A percentile compares a stretch with the other conserved stretches of the same genome.
Conservation (phyloP, 2,329 filamentous ascomycete species). For the Colletotrichum godetiae region DNA sequence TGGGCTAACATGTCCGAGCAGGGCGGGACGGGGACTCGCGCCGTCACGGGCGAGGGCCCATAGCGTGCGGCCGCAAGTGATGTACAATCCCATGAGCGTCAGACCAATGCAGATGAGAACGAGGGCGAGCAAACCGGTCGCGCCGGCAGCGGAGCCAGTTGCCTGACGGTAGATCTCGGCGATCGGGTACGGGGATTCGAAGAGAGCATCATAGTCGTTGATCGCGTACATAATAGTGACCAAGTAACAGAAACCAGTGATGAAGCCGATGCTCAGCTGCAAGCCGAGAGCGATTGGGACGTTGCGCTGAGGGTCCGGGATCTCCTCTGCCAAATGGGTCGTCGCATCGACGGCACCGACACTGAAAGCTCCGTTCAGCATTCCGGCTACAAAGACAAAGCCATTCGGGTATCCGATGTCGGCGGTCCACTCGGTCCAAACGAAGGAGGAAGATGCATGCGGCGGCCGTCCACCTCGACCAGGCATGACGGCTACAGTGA, state of each 20-base stretch:
- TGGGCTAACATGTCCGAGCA: constrained; percentile 44
- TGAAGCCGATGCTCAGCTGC: constrained; percentile 61
- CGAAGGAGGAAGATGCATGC: constrained; percentile 49
- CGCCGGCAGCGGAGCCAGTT: constrained; percentile 61
- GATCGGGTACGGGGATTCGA: constrained; percentile 68
- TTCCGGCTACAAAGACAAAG: constrained; percentile 54
- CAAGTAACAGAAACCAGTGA: constrained; percentile 64
- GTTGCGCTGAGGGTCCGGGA: constrained; percentile 62
- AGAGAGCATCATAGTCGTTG: constrained; percentile 63
- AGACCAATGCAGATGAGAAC: constrained; percentile 51
- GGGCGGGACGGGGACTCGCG: constrained; percentile 46
- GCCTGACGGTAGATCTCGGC: constrained; percentile 74
- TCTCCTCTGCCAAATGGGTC: constrained; percentile 74
- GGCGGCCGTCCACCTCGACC: constrained; percentile 43
- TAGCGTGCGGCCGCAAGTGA: constrained; percentile 52
- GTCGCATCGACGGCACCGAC: constrained; percentile 75
- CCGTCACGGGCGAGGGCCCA: constrained; percentile 55
- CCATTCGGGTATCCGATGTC: constrained; percentile 53
- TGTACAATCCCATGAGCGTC: constrained; percentile 49
- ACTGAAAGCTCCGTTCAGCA: constrained; percentile 75
- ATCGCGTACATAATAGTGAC: constrained; percentile 69
- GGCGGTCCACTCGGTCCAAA: constrained; percentile 54
- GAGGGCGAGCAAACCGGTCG: constrained; percentile 60
- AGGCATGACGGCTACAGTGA: constrained; percentile 66
- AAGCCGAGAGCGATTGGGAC: constrained; percentile 65